Evolutionary conservation across 176 grass and related monocot species (phyloP).

Genomic region (Poa annua): DNA sequence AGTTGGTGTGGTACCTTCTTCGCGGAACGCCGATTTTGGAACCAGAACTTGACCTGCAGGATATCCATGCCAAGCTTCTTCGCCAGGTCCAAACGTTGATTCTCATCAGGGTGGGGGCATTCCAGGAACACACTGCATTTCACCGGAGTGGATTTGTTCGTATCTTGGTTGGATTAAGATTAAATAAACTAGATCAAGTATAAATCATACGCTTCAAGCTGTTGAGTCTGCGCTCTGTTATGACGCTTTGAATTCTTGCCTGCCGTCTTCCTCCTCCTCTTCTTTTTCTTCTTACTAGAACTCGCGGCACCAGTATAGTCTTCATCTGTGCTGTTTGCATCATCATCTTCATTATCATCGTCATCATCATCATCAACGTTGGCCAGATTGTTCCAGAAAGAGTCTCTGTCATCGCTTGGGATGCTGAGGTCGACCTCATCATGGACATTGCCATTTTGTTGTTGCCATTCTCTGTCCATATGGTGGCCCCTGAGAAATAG

Average conservation of each 20-base stretch:
- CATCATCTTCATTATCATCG: not conserved
- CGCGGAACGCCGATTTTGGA: slow-evolving; percentile 36
- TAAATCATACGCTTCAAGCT: slow-evolving; percentile 37
- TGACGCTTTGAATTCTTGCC: not conserved
- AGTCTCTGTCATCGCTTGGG: not conserved
- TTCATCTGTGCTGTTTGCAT: not conserved
- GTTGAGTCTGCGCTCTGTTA: not conserved
- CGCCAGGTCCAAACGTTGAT: not conserved
- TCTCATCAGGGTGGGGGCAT: slow-evolving; percentile 15
- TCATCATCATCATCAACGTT: not conserved
- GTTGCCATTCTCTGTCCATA: not conserved
- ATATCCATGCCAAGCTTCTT: not conserved
- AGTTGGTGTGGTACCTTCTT: slow-evolving; percentile 6
- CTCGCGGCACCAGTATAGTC: not conserved
- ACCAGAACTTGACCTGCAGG: slow-evolving; percentile 37
- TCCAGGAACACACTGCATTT: slow-evolving; percentile 12
- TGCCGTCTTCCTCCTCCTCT: not conserved
- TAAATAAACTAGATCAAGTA: not conserved
- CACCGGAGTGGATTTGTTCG: not conserved
- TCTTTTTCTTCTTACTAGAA: not conserved
- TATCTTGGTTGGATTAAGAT: not conserved
- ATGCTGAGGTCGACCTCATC: not conserved
- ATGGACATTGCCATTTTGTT: not conserved
- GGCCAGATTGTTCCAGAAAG: not conserved
- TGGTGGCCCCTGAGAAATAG: not conserved